Conservation (phyloP, 345 rosid genomes). For the Euclidium syriacum region DNA sequence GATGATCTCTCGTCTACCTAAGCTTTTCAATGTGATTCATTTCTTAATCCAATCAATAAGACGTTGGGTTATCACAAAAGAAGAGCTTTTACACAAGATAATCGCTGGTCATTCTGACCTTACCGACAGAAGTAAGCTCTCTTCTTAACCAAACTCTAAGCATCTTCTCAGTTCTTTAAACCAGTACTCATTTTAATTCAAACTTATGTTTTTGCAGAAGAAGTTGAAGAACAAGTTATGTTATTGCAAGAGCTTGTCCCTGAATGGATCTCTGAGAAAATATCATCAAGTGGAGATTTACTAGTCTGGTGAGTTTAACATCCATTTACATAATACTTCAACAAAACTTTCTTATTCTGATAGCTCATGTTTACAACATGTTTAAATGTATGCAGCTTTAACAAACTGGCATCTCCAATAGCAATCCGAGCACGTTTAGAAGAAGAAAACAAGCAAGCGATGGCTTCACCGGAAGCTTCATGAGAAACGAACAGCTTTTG, state of each 20-base stretch:
- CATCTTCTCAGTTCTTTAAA: background rate
- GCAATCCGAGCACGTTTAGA: conserved; percentile 43
- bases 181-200: too few relatives aligned
- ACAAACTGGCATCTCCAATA: conserved; percentile 46
- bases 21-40: conserved; percentile 66
- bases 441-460: conserved; percentile 40
- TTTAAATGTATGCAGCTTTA: conserved; percentile 50
- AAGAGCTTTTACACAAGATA: conserved; percentile 66
- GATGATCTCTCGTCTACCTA: conserved; percentile 69
- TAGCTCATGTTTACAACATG: background rate
- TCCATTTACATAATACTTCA: background rate
- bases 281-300: conserved; percentile 54
- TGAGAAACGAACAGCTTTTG: too few relatives aligned
- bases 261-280: conserved; percentile 76
- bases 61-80: conserved; percentile 67
- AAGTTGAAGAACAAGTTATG: conserved; percentile 72
- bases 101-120: conserved; percentile 53
- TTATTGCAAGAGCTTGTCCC: conserved; percentile 76
- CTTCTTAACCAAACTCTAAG: background rate
- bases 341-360: background rate
- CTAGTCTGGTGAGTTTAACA: conserved; percentile 57
- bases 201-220: conserved; percentile 40
- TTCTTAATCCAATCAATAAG: conserved; percentile 59
- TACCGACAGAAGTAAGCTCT: conserved; percentile 62
- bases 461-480: too few relatives aligned